Base-by-base conservation (phyloP, 2,329 filamentous ascomycete species). In the Penicillium hesseltinei region DNA sequence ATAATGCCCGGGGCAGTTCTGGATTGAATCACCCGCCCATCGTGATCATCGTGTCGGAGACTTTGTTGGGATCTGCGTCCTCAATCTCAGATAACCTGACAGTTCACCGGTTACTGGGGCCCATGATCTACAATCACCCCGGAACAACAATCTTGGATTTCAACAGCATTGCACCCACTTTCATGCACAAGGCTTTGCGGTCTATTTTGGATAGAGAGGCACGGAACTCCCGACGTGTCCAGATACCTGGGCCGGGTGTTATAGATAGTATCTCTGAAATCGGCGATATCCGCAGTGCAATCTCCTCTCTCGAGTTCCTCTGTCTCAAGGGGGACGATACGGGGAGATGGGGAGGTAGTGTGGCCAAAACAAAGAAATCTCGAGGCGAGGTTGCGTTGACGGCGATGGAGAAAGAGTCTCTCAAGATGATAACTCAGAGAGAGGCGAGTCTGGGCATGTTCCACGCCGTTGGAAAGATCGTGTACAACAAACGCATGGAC, bases 361-460 rank as follows among this genome's bases (percentile, higher is more conserved):
- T 94, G 23, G 83, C 84, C 0, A 93, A 90, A 68, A 73, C 81
- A 4, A 92, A 88, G 70, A 88, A 84, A 63, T 77, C 75, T 21
- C 79, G 85, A 9, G 75, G 78, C 4, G 62, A 60, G 6, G 62
- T 61, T 33, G 59, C 62, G 11, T 74, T 96, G 57, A 96, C 92
- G 0, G 83, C 84, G 59, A 87, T 88, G 68, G 94, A 97, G 72
- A 80, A 84, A 57, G 88, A 95, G 61, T 92, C 87, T 5, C 75
- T 97, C 10, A 86, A 91, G 68, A 79, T 94, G 58, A 84, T 97
- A 23, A 91, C 90, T 0, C 91, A 92, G 68, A 85, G 94, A 55
- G 94, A 97, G 76, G 88, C 90, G 17, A 96, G 88, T 61, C 80
- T 99, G 3, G 94, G 93, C 1, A 91, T 99, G 50, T 99, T 99